Base-by-base conservation (phyloP, 75 land plant genomes). In the Pseudotsuga menziesii region DNA sequence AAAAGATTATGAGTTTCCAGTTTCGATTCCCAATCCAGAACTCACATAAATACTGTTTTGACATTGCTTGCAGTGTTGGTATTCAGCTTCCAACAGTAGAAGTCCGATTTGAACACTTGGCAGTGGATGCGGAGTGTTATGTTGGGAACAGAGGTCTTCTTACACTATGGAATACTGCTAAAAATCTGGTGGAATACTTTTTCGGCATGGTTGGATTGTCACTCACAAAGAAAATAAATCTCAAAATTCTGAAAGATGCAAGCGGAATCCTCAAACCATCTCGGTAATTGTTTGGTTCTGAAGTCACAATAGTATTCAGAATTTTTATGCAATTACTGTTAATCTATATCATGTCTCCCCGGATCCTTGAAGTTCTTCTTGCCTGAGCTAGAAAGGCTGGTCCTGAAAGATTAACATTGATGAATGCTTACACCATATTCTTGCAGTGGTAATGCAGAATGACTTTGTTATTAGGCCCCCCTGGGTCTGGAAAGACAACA, bases 401-500 rank as follows among this genome's bases (percentile, higher is more conserved):
- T 19, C 35, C 20, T 35, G 35, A 67, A 19, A 39, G 4, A 6
- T 63, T 7, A 41, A 41, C 44, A 41, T 41, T 41, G 44, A 41
- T 41, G 44, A 41, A 41, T 41, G 44, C 44, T 41, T 41, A 41
- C 44, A 41, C 44, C 44, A 41, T 14, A 16, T 11, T 13, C 44
- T 41, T 75, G 2, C 44, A 41, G 6, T 41, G 44, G 3, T 73
- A 61, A 17, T 74, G 57, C 72, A 93, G 96, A 79, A 91, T 93
- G 96, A 86, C 96, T 3, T 81, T 93, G 36, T 75, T 93, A 41
- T 56, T 93, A 69, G 96, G 96, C 4, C 96, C 96, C 54, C 96
- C 96, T 25, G 88, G 89, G 54, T 92, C 96, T 32, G 96, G 96
- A 56, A 93, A 93, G 79, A 88, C 94, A 9, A 91, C 92, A 1